These are phyloP conservation scores for Chalciporus pseudorubinellus DNA, from an alignment of 768 basidiomycete species.

Conservation along the genomic window DNA sequence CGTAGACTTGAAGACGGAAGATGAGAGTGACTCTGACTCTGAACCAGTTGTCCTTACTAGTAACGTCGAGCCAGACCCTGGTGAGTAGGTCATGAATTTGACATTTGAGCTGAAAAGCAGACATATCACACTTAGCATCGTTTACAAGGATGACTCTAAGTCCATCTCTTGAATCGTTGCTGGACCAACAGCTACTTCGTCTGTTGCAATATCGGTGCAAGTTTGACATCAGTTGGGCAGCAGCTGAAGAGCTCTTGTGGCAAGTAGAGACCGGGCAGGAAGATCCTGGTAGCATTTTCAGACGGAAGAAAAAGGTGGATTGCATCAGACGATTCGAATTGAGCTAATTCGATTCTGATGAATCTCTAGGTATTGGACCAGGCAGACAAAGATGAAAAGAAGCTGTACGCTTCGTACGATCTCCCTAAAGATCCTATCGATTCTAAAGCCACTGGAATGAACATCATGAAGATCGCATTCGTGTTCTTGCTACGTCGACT, in stretches of 20 bases:
- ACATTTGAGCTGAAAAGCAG: constrained; percentile 17
- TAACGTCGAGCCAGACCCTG: not conserved
- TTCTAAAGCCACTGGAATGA: constrained; percentile 39
- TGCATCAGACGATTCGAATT: not conserved
- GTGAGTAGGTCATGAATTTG: not conserved
- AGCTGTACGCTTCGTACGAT: constrained; percentile 37
- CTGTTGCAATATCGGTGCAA: constrained; percentile 50
- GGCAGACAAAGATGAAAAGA: constrained; percentile 46
- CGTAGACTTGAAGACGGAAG: constrained; percentile 49
- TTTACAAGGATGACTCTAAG: constrained; percentile 67
- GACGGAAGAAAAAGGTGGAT: constrained; percentile 31
- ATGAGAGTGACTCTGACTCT: not conserved
- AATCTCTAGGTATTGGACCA: constrained; percentile 6
- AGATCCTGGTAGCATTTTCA: constrained; percentile 39
- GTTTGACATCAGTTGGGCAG: constrained; percentile 65
- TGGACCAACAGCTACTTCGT: constrained; percentile 55
- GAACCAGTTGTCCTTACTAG: not conserved
- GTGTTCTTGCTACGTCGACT: constrained; percentile 64
- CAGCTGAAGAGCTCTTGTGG: constrained; percentile 54
- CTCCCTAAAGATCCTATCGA: constrained; percentile 58
- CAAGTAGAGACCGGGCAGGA: constrained; percentile 46
- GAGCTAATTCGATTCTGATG: not conserved
- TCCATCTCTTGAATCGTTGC: constrained; percentile 56
- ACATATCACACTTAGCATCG: constrained; percentile 35
- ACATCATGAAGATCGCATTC: constrained; percentile 62